Percentiles rank a stretch among this genome's conserved stretches.
Evolutionary conservation across 306 rosid species (phyloP).

Genomic region (Pyrus bretschneideri): DNA sequence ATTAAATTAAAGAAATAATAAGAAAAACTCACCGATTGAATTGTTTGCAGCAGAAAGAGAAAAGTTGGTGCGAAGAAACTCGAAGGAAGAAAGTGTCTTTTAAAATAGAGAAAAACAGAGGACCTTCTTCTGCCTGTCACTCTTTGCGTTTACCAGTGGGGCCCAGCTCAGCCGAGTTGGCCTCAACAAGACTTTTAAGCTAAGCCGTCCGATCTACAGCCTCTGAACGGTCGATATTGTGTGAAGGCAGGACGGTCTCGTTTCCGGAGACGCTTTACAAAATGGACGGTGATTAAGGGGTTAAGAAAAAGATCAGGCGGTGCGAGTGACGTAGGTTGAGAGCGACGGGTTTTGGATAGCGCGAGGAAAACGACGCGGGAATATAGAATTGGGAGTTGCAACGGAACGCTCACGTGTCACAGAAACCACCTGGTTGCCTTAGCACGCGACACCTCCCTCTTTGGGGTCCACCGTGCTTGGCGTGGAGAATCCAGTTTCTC

Average conservation of each 20-base stretch:
- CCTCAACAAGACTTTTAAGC: neutral
- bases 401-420: constrained; percentile 29
- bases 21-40: neutral
- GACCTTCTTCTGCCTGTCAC: constrained; percentile 5
- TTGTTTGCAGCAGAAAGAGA: neutral
- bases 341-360: neutral
- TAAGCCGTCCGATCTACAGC: constrained; percentile 3
- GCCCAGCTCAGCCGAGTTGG: constrained; percentile 15
- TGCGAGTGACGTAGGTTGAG: neutral
- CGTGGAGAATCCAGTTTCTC: too few species aligned
- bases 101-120: neutral
- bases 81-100: constrained; percentile 12
- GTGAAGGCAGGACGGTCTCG: constrained; percentile 4
- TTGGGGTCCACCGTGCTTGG: neutral
- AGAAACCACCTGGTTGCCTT: neutral
- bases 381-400: neutral
- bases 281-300: neutral
- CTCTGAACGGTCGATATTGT: constrained; percentile 7
- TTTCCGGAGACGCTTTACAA: neutral
- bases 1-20: neutral
- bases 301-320: neutral
- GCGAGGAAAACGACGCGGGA: neutral
- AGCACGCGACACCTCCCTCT: constrained; percentile 9
- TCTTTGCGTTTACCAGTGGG: constrained; percentile 8
- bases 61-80: constrained; percentile 12